Percentiles rank a stretch among this genome's conserved stretches.
Evolutionary conservation across 1,139 yeast species (phyloP).

Genomic region (Candida neerlandica): DNA sequence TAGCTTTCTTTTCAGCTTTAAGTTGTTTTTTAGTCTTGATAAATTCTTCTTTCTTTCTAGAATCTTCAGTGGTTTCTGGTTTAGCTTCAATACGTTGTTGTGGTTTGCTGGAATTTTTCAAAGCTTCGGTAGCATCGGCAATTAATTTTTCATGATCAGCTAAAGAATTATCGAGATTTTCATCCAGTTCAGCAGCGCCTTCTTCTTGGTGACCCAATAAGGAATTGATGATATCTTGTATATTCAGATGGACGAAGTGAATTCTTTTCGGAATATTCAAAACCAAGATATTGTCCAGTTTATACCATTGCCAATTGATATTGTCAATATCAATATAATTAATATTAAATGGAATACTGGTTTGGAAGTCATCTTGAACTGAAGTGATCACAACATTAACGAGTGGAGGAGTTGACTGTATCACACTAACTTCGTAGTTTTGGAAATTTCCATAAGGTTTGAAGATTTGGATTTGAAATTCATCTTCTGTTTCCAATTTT

Average conservation of each 20-base stretch:
- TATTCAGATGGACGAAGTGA: slow-evolving; percentile 16
- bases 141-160: slow-evolving; percentile 3
- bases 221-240: slow-evolving; percentile 16
- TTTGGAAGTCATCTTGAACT: slow-evolving; percentile 34
- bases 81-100: not conserved
- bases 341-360: slow-evolving; percentile 35
- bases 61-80: not conserved
- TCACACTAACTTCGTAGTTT: slow-evolving; percentile 41
- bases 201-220: slow-evolving; percentile 10
- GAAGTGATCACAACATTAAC: slow-evolving; percentile 36
- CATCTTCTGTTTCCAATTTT: slow-evolving; percentile 40
- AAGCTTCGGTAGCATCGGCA: slow-evolving; percentile 4
- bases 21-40: not conserved
- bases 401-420: slow-evolving; percentile 24
- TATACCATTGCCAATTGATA: slow-evolving; percentile 41
- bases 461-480: slow-evolving; percentile 41
- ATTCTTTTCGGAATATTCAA: slow-evolving; percentile 42
- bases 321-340: slow-evolving; percentile 35
- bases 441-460: slow-evolving; percentile 39
- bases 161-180: not conserved
- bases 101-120: slow-evolving; percentile 1
- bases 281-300: slow-evolving; percentile 37
- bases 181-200: not conserved
- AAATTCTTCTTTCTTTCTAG: slow-evolving; percentile 1
- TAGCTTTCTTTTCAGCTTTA: not conserved